Percentiles rank a stretch among this genome's conserved stretches.
Conservation (phyloP, 73 alveolate genomes). For the Effrenium voratum region DNA sequence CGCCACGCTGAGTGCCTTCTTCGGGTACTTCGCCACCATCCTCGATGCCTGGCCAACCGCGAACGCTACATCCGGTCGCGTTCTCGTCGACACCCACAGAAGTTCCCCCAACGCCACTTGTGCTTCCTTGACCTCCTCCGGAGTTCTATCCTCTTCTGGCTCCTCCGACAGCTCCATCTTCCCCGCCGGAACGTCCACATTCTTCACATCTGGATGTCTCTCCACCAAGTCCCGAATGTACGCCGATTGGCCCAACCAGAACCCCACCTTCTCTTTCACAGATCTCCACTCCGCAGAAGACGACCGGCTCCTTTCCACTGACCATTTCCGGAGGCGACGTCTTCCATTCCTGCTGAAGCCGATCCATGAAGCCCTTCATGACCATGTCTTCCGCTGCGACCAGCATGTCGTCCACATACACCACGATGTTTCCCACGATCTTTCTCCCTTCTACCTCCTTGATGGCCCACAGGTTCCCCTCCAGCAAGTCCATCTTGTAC, state of each 20-base stretch:
- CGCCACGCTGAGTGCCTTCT: not conserved
- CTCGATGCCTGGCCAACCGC: not conserved
- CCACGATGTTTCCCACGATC: not conserved
- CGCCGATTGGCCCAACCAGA: not conserved
- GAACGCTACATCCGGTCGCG: not conserved
- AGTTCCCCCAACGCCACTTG: not conserved
- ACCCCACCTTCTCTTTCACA: too few species aligned
- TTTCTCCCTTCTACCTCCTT: not conserved
- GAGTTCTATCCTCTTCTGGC: not conserved
- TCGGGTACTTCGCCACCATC: not conserved
- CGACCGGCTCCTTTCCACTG: not conserved
- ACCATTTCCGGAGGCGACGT: not conserved
- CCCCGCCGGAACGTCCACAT: not conserved
- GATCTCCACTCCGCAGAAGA: not conserved
- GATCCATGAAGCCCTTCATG: not conserved
- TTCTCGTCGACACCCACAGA: not conserved
- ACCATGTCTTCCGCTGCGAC: not conserved
- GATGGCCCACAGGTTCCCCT: not conserved
- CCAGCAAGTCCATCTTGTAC: not conserved
- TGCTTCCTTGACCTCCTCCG: not conserved
- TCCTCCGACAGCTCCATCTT: not conserved
- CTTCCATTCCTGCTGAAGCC: constrained; percentile 7
- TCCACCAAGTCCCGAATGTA: not conserved
- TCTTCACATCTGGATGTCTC: not conserved
- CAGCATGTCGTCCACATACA: not conserved